Evolutionary conservation across 495 filamentous ascomycete species (phyloP).

Genomic region (Clavariopsis aquatica): DNA sequence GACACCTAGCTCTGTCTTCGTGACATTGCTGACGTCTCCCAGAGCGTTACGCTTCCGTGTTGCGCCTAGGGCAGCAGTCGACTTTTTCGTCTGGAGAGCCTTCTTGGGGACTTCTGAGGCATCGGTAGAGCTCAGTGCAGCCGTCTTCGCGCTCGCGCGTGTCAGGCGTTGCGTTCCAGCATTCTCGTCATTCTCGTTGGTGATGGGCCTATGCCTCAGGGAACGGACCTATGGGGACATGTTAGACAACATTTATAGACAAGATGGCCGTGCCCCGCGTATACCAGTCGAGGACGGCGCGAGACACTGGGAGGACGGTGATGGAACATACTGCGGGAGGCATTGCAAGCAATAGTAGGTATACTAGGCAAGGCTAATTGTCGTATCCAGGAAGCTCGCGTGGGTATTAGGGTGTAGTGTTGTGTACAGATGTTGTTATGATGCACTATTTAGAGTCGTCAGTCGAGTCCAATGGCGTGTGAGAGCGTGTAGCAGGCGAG

Average conservation of each 20-base stretch:
- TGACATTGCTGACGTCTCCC: conserved; percentile 93
- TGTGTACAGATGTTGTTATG: conserved; percentile 35
- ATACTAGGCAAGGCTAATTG: conserved; percentile 27
- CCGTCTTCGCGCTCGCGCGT: conserved; percentile 91
- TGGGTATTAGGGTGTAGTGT: conserved; percentile 24
- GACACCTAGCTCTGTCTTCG: conserved; percentile 63
- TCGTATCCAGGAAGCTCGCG: conserved; percentile 8
- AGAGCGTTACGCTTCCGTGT: conserved; percentile 52
- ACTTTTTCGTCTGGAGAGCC: conserved; percentile 73
- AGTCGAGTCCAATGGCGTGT: conserved; percentile 16
- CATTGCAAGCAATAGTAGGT: conserved; percentile 37
- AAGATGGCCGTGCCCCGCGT: background rate
- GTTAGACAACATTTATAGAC: conserved; percentile 16
- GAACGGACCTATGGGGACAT: conserved; percentile 25
- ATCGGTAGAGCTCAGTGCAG: conserved; percentile 64
- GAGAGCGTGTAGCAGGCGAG: conserved; percentile 9
- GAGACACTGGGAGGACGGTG: background rate
- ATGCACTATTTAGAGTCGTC: conserved; percentile 29
- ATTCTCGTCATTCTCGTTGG: conserved; percentile 96
- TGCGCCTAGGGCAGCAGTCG: conserved; percentile 46
- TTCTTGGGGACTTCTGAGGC: conserved; percentile 64
- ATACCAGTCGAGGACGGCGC: conserved; percentile 2
- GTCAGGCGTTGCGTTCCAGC: conserved; percentile 76
- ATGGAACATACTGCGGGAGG: conserved; percentile 37
- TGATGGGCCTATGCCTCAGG: conserved; percentile 62